Percentiles rank a stretch among this genome's conserved stretches.
phyloP scores from a whole-genome alignment of 2,329 filamentous ascomycete species.

The Venturia carpophila region DNA sequence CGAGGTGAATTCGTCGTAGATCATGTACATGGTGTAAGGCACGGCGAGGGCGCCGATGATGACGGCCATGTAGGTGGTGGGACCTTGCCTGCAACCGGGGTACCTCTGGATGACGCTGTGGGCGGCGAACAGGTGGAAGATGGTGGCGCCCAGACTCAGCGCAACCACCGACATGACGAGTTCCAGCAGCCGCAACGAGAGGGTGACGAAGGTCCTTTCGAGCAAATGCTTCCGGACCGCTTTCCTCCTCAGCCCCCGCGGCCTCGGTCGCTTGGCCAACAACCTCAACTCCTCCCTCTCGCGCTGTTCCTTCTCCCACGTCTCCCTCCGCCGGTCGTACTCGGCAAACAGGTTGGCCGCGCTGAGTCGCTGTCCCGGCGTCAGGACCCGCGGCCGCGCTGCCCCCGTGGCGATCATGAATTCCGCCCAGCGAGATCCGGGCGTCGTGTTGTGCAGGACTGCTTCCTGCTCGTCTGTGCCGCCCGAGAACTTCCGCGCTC shows the following conservation, averaged over 20 bases:
- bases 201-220: conserved; percentile 75
- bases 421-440: neutral
- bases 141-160: conserved; percentile 67
- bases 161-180: conserved; percentile 76
- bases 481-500: neutral
- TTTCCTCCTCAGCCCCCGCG: neutral
- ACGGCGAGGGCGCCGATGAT: conserved; percentile 82
- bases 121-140: conserved; percentile 56
- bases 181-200: conserved; percentile 74
- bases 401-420: conserved; percentile 10
- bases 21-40: conserved; percentile 87
- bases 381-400: neutral
- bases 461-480: neutral
- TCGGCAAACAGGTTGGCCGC: neutral
- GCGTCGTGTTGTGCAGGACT: neutral
- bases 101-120: conserved; percentile 36
- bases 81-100: conserved; percentile 34
- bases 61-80: conserved; percentile 79
- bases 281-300: neutral
- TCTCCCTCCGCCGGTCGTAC: conserved; percentile 12
- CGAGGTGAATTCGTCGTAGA: conserved; percentile 91
- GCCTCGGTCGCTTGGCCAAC: neutral
- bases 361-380: neutral
- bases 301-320: too few species aligned
- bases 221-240: conserved; percentile 51